Evolutionary conservation across 164 flowering plant species (phyloP).

Genomic region (Hamamelis virginiana): DNA sequence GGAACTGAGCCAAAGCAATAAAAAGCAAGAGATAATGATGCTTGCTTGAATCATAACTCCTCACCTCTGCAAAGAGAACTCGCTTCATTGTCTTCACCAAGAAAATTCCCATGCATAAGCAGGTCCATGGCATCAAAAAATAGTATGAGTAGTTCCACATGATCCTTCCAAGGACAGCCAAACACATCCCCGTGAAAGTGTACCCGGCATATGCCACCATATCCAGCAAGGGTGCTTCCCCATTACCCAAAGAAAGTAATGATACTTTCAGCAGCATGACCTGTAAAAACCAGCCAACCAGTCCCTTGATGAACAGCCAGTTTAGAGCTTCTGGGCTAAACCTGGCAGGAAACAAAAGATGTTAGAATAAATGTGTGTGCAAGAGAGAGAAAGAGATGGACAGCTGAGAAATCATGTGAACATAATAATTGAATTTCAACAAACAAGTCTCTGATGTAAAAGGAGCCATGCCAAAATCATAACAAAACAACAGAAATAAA

Average conservation of each 20-base stretch:
- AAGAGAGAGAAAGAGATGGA: too few relatives aligned
- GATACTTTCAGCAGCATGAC: conserved; percentile 38
- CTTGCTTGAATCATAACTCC: conserved; percentile 44
- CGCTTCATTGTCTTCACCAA: conserved; percentile 50
- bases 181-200: conserved; percentile 38
- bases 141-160: conserved; percentile 34
- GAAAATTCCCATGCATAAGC: conserved; percentile 48
- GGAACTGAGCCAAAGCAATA: conserved; percentile 47
- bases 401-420: too few relatives aligned
- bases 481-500: too few relatives aligned
- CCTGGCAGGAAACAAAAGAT: conserved; percentile 18
- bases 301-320: conserved; percentile 45
- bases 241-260: conserved; percentile 42
- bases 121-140: conserved; percentile 40
- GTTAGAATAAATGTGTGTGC: too few relatives aligned
- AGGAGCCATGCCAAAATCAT: too few relatives aligned
- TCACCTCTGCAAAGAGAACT: conserved; percentile 44
- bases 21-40: conserved; percentile 46
- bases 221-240: conserved; percentile 50
- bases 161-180: conserved; percentile 39
- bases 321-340: conserved; percentile 49
- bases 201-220: conserved; percentile 53
- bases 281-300: conserved; percentile 51
- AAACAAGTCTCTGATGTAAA: too few relatives aligned
- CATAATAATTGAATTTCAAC: too few relatives aligned